Percentiles rank a stretch among this genome's conserved stretches.
phyloP scores from a whole-genome alignment of 2,329 filamentous ascomycete genomes.

The Aspergillus quadrilineatus region DNA sequence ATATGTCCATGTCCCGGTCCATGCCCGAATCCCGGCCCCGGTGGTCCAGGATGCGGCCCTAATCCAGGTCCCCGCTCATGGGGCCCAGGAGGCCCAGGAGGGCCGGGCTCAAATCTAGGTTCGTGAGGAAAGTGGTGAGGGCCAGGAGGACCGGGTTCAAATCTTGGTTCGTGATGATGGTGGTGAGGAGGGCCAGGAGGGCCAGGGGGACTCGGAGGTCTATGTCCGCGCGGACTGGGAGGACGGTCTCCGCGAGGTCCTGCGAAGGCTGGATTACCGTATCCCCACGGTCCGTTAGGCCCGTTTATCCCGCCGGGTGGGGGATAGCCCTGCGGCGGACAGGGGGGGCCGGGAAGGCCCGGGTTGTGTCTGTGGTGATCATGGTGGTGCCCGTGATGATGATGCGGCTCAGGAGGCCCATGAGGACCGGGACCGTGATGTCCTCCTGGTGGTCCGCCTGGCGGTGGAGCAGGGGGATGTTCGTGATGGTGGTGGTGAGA shows the following conservation, averaged over 20 bases:
- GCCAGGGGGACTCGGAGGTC: background rate
- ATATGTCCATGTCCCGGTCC: background rate
- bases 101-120: too few relatives aligned
- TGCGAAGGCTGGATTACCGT: background rate
- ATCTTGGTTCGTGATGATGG: background rate
- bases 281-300: background rate
- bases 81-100: background rate
- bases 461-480: background rate
- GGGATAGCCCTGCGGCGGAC: background rate
- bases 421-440: background rate
- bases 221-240: background rate
- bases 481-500: background rate
- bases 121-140: background rate
- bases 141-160: background rate
- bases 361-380: background rate
- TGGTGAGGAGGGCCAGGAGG: background rate
- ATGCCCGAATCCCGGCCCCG: background rate
- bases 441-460: background rate
- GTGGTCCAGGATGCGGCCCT: background rate
- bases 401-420: background rate
- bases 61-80: background rate
- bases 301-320: background rate
- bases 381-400: background rate
- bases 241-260: background rate
- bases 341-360: too few relatives aligned